A percentile compares a stretch with the other conserved stretches of the same genome.
These are phyloP conservation scores for Tylopilus plumbeoviolaceoides DNA, from an alignment of 768 basidiomycete species.

Conservation along the genomic window DNA sequence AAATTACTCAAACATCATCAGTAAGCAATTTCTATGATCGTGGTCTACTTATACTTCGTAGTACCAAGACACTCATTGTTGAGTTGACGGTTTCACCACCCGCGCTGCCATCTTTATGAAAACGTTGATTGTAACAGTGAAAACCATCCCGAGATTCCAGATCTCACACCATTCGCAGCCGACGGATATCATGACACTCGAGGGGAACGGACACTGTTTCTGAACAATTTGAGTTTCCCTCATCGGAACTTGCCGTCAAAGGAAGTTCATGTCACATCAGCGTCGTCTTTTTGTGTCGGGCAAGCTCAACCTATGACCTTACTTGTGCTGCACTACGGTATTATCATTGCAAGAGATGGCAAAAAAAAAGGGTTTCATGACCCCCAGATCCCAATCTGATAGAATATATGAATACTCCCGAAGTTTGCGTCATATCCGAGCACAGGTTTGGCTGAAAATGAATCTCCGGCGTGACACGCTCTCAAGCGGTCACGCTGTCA, in stretches of 20 bases:
- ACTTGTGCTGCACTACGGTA: not conserved
- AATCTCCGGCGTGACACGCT: constrained; percentile 26
- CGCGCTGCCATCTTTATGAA: not conserved
- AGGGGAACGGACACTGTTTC: not conserved
- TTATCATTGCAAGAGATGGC: constrained; percentile 9
- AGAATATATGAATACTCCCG: constrained; percentile 13
- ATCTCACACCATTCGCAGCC: constrained; percentile 2
- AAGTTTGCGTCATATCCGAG: constrained; percentile 13
- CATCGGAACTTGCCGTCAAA: constrained; percentile 6
- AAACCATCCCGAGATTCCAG: not conserved
- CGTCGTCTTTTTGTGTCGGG: not conserved
- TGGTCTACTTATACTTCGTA: not conserved
- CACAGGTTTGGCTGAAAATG: constrained; percentile 29
- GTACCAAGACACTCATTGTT: not conserved
- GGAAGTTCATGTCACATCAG: no score
- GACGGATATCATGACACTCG: not conserved
- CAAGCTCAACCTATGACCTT: not conserved
- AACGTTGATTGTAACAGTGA: not conserved
- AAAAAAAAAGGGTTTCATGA: constrained; percentile 4
- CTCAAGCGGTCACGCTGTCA: constrained; percentile 25
- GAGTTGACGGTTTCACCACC: not conserved
- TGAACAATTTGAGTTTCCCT: not conserved
- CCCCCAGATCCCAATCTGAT: not conserved
- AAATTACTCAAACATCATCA: not conserved
- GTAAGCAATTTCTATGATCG: not conserved